Evolutionary conservation across 192 early-diverging fungal species (phyloP).

Genomic region (Backusella macrospora): DNA sequence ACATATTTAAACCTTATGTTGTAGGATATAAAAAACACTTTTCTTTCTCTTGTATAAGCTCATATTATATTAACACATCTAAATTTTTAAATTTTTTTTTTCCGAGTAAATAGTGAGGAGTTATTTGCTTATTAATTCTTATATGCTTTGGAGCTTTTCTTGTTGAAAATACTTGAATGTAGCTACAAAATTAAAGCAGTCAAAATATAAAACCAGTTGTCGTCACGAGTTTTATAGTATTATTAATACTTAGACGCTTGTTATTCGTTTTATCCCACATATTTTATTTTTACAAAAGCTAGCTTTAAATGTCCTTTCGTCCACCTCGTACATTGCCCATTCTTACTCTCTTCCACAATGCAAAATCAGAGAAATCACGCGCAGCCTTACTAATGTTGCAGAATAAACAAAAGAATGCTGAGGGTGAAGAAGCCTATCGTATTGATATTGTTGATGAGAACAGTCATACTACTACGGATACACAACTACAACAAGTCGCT

Average conservation of each 20-base stretch:
- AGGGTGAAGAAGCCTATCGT: slow-evolving; percentile 18
- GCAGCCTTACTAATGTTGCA: slow-evolving; percentile 24
- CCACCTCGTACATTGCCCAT: slow-evolving; percentile 32
- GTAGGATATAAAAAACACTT: too few relatives aligned
- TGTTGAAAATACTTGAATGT: too few relatives aligned
- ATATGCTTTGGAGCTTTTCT: too few relatives aligned
- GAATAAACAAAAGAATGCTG: slow-evolving; percentile 10
- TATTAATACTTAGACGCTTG: background rate
- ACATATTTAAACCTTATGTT: too few relatives aligned
- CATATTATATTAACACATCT: too few relatives aligned
- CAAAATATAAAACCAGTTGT: slow-evolving; percentile 6
- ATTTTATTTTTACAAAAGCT: background rate
- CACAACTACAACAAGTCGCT: slow-evolving; percentile 28
- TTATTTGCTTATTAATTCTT: too few relatives aligned
- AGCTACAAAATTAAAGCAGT: background rate
- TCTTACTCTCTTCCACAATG: slow-evolving; percentile 41
- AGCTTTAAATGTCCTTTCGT: slow-evolving; percentile 34
- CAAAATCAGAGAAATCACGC: slow-evolving; percentile 15
- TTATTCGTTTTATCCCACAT: background rate
- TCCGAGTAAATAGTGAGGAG: too few relatives aligned
- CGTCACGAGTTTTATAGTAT: background rate
- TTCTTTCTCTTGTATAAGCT: too few relatives aligned
- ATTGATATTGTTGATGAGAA: slow-evolving; percentile 35
- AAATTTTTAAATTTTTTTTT: too few relatives aligned
- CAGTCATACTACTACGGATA: slow-evolving; percentile 20